Evolutionary conservation across 2,329 filamentous ascomycete species (phyloP), one percentile per base, ranked within the genome.

Genomic region (Neodidymelliopsis sp.): DNA sequence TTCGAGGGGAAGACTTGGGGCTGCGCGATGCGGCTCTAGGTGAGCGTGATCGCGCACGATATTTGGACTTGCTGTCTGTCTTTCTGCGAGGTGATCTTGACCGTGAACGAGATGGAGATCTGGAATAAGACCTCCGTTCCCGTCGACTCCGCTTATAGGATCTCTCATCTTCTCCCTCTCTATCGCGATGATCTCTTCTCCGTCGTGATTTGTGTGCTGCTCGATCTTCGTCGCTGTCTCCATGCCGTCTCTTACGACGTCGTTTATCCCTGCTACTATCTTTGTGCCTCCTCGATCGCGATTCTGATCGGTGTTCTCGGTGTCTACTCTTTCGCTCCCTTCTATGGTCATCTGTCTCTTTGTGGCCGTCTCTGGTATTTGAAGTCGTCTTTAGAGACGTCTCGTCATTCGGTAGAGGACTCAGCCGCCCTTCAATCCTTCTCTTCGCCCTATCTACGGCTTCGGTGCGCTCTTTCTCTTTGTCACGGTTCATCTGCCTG

Each of bases 401-500:
- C 12, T 66, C 56, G 23, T 61, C 53, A 16, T 47, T 47, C 13
- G 39, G 6, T 10, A 54, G 43, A 7, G 64, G 60, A 8, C 62
- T 65, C 10, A 69, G 53, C 13, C 65, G 59, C 10, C 59, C 56
- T 16, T 62, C 60, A 4, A 45, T 49, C 34, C 52, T 59, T 46
- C 49, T 59, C 33, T 54, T 42, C 39, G 37, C 48, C 52, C 34
- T 59, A 42, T 57, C 56, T 10, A 53, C 30, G 13, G 44, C 48
- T 8, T 28, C 34, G 19, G 37, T 44, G 39, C 40, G 52, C 42
- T 25, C 48, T 51, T 35, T 60, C 48, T 57, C 46, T 6, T 49
- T 55, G 13, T 54, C 56, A 11, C 54, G 40, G 31, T 69, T 54
- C 56, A 74, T 62, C n/a, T 50, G 36, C 31, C 83, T 82, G 45